phyloP scores from a whole-genome alignment of 2,329 filamentous ascomycete species.

The Aspergillus sp. region DNA sequence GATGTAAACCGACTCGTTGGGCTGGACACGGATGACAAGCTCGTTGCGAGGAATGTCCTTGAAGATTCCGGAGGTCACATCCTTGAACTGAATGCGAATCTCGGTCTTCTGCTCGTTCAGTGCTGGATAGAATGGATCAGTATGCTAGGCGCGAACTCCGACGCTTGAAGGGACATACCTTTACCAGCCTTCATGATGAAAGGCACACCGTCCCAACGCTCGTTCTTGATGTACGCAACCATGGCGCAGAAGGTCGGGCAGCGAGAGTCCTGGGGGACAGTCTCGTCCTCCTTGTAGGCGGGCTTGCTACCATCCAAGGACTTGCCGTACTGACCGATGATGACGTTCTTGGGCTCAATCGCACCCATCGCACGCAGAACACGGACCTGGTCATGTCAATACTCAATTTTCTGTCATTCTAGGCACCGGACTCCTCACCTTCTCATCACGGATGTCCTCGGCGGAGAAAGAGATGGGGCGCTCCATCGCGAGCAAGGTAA shows the following conservation, averaged over 20 bases:
- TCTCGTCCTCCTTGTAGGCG: constrained; percentile 97
- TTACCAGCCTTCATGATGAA: constrained; percentile 99
- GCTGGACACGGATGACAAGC: constrained; percentile 97
- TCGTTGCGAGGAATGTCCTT: constrained; percentile 99
- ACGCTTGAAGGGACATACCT: constrained; percentile 38
- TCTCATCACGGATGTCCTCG: constrained; percentile 98
- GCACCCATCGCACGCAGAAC: constrained; percentile 89
- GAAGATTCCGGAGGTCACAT: constrained; percentile 98
- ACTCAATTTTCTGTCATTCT: neutral
- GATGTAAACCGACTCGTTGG: constrained; percentile 99
- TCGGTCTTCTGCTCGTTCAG: constrained; percentile 99
- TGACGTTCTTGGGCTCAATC: constrained; percentile 99
- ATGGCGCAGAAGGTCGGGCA: constrained; percentile 98
- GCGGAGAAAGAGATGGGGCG: constrained; percentile 96
- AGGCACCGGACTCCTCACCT: constrained; percentile 45
- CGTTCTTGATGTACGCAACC: constrained; percentile 98
- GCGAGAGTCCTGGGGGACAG: constrained; percentile 92
- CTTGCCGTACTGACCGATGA: constrained; percentile 97
- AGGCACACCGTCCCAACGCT: constrained; percentile 97
- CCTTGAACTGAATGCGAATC: constrained; percentile 98
- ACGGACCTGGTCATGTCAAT: constrained; percentile 57
- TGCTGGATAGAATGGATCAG: constrained; percentile 49
- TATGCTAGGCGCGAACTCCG: neutral
- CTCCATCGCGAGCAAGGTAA: constrained; percentile 97
- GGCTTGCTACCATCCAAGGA: constrained; percentile 96